Conservation (phyloP, 2,329 filamentous ascomycete species). For the Fusarium avenaceum region DNA sequence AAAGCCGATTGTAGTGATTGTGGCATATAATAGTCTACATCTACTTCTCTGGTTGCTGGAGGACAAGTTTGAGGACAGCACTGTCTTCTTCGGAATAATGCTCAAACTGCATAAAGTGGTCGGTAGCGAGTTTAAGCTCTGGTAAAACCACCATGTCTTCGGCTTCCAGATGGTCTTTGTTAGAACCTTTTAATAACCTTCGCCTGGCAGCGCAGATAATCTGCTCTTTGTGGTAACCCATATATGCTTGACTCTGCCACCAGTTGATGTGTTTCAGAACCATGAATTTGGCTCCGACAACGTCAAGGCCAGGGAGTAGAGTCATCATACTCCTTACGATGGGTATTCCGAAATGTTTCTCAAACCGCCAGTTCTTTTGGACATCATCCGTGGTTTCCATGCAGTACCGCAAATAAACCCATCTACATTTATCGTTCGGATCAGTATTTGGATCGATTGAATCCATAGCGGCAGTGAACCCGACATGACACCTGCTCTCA, state of each 20-base stretch:
- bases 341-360: too few species aligned
- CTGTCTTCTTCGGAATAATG: not conserved
- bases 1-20: too few species aligned
- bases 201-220: slow-evolving; percentile 19
- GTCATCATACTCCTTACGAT: too few species aligned
- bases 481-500: too few species aligned
- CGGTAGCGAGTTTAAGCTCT: not conserved
- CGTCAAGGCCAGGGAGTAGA: too few species aligned
- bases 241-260: not conserved
- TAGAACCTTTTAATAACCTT: not conserved
- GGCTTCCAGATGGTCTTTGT: not conserved
- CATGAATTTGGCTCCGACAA: not conserved
- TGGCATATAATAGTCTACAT: too few species aligned
- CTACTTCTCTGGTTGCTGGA: not conserved
- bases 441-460: too few species aligned
- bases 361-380: too few species aligned
- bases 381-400: too few species aligned
- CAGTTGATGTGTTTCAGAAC: not conserved
- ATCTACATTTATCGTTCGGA: too few species aligned
- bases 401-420: too few species aligned
- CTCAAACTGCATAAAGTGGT: not conserved
- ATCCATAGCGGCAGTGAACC: too few species aligned
- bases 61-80: not conserved
- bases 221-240: not conserved
- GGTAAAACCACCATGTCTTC: not conserved